These are phyloP conservation scores for Claviceps citrina DNA, from an alignment of 2,329 filamentous ascomycete species.

Conservation along the genomic window DNA sequence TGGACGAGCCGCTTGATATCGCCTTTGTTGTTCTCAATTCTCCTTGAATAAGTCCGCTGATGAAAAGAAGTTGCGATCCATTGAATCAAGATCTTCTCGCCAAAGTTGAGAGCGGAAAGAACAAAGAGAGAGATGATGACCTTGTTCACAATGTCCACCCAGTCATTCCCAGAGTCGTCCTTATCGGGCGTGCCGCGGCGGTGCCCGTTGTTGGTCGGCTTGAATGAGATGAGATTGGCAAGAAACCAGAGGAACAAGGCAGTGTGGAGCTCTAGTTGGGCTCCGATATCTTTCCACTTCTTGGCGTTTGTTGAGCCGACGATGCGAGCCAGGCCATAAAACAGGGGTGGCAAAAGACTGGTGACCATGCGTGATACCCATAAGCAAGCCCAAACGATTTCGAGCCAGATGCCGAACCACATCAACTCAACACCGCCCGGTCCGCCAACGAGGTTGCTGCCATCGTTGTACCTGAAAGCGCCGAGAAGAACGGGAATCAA, in stretches of 20 bases:
- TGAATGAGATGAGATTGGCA: conserved; percentile 69
- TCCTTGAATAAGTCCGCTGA: conserved; percentile 71
- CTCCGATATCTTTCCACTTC: conserved; percentile 85
- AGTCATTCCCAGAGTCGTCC: conserved; percentile 39
- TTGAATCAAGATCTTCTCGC: conserved; percentile 88
- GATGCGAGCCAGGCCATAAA: conserved; percentile 46
- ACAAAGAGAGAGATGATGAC: conserved; percentile 77
- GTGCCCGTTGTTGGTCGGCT: conserved; percentile 59
- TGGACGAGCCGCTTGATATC: conserved; percentile 50
- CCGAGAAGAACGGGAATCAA: conserved; percentile 32
- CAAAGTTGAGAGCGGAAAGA: conserved; percentile 61
- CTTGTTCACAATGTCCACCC: conserved; percentile 72
- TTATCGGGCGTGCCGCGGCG: conserved; percentile 20
- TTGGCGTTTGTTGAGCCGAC: conserved; percentile 72
- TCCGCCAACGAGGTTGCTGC: conserved; percentile 35
- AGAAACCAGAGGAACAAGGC: conserved; percentile 89
- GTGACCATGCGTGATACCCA: conserved; percentile 56
- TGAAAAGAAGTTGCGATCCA: conserved; percentile 92
- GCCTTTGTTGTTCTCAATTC: conserved; percentile 86
- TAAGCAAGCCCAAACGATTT: conserved; percentile 80
- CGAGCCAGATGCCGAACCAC: conserved; percentile 93
- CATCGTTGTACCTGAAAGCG: conserved; percentile 21
- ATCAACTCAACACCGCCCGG: conserved; percentile 62
- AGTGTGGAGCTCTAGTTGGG: conserved; percentile 68
- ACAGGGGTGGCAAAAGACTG: conserved; percentile 31